phyloP scores from a whole-genome alignment of 163 green algal species.

The Trebouxia gelatinosa region DNA sequence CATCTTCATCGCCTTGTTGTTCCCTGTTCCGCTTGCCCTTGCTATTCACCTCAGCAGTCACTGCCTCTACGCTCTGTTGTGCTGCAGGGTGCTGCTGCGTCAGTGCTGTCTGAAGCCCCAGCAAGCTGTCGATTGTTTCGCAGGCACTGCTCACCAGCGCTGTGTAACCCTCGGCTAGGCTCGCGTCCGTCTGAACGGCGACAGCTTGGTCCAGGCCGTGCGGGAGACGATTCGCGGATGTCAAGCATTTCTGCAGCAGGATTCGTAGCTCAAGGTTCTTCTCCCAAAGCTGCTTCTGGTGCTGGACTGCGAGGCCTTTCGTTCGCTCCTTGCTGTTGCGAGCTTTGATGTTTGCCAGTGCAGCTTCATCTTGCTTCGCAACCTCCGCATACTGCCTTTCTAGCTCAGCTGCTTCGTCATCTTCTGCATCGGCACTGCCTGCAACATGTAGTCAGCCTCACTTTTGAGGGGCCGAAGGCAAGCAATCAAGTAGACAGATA shows the following conservation, averaged over 20 bases:
- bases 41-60: neutral
- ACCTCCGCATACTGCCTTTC: constrained; percentile 39
- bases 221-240: constrained; percentile 57
- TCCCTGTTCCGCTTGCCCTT: neutral
- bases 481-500: no score
- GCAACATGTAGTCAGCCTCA: neutral
- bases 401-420: constrained; percentile 26
- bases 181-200: neutral
- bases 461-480: no score
- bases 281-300: constrained; percentile 63
- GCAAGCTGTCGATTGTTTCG: constrained; percentile 44
- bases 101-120: constrained; percentile 55
- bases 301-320: constrained; percentile 45
- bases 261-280: constrained; percentile 69
- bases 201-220: constrained; percentile 26
- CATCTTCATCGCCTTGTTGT: neutral
- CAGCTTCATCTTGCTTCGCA: constrained; percentile 28
- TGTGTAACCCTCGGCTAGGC: neutral
- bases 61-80: neutral
- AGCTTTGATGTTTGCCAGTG: constrained; percentile 32
- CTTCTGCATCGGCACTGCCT: neutral
- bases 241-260: constrained; percentile 63
- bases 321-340: constrained; percentile 42
- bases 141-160: constrained; percentile 28
- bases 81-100: constrained; percentile 45